Percentiles rank a stretch among this genome's conserved stretches.
These are phyloP conservation scores for Cyathus olla DNA, from an alignment of 1,284 basidiomycete species.

Conservation along the genomic window DNA sequence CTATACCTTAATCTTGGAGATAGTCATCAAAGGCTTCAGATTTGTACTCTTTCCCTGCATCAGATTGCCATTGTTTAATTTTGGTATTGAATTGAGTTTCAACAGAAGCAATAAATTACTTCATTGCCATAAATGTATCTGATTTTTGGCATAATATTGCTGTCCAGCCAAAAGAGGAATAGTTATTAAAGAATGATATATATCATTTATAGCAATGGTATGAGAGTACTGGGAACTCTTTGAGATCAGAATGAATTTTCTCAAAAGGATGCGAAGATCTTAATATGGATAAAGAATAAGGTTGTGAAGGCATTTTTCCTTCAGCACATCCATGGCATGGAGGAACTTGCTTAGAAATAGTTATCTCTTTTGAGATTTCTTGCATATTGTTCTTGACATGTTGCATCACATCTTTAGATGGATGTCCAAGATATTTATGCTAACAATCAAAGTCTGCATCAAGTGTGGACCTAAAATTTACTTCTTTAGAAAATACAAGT, in stretches of 20 bases:
- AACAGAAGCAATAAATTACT: slow-evolving; percentile 1
- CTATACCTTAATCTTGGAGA: slow-evolving; percentile 7
- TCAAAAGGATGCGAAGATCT: slow-evolving; percentile 19
- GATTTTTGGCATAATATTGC: slow-evolving; percentile 3
- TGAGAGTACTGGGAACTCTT: slow-evolving; percentile 20
- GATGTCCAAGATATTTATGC: slow-evolving; percentile 17
- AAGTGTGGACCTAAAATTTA: background rate
- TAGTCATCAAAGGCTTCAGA: background rate
- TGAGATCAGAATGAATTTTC: slow-evolving; percentile 35
- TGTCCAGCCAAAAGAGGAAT: slow-evolving; percentile 19
- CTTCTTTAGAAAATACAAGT: background rate
- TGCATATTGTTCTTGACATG: slow-evolving; percentile 7
- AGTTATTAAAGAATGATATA: slow-evolving; percentile 40
- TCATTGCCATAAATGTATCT: background rate
- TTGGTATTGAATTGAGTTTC: too few species aligned
- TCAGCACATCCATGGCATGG: slow-evolving; percentile 32
- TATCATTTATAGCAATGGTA: slow-evolving; percentile 33
- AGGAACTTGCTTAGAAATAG: slow-evolving; percentile 8
- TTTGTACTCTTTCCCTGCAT: slow-evolving; percentile 8
- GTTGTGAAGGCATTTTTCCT: slow-evolving; percentile 26
- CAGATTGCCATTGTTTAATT: too few species aligned
- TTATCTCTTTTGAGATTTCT: slow-evolving; percentile 12
- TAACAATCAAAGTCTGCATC: slow-evolving; percentile 4
- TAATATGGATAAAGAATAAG: slow-evolving; percentile 15
- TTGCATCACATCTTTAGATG: slow-evolving; percentile 12